A percentile compares a stretch with the other conserved stretches of the same genome.
Conservation (phyloP, 371 early-diverging fungal genomes). For the Apophysomyces ossiformis region DNA sequence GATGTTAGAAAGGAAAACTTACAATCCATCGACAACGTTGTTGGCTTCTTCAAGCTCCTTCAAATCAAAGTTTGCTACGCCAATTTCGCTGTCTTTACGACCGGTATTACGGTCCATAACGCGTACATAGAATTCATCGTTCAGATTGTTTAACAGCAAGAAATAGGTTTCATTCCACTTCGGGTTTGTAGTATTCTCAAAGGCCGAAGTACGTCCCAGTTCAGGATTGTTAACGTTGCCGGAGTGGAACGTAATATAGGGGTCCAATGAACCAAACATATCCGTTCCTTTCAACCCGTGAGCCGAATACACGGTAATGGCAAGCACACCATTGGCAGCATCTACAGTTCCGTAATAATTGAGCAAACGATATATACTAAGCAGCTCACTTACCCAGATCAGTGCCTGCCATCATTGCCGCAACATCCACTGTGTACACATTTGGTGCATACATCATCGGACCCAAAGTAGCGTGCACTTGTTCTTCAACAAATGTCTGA, state of each 20-base stretch:
- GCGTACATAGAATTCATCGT: constrained; percentile 26
- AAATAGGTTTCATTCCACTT: constrained; percentile 43
- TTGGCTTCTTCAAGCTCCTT: constrained; percentile 51
- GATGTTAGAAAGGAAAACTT: constrained; percentile 3
- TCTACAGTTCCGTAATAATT: background rate
- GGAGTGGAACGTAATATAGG: constrained; percentile 71
- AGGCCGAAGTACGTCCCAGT: constrained; percentile 57
- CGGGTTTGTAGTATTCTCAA: constrained; percentile 52
- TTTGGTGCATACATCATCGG: constrained; percentile 90
- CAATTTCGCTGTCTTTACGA: constrained; percentile 32
- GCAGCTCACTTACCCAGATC: constrained; percentile 13
- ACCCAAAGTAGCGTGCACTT: constrained; percentile 66
- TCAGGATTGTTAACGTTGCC: constrained; percentile 62
- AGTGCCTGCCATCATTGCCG: constrained; percentile 73
- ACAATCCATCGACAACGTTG: constrained; percentile 32
- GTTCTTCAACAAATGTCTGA: constrained; percentile 74
- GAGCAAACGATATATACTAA: too few relatives aligned
- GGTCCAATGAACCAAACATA: constrained; percentile 80
- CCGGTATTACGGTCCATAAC: constrained; percentile 36
- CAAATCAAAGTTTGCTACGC: constrained; percentile 55
- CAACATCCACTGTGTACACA: constrained; percentile 78
- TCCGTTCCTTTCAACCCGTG: constrained; percentile 79
- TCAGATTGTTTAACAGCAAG: constrained; percentile 33
- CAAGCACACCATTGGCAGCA: constrained; percentile 81
- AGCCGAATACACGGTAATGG: constrained; percentile 75